Evolutionary conservation across 176 grass and related monocot species (phyloP), one percentile per base, ranked within the genome.

Genomic region (Calamus simplicifolius): DNA sequence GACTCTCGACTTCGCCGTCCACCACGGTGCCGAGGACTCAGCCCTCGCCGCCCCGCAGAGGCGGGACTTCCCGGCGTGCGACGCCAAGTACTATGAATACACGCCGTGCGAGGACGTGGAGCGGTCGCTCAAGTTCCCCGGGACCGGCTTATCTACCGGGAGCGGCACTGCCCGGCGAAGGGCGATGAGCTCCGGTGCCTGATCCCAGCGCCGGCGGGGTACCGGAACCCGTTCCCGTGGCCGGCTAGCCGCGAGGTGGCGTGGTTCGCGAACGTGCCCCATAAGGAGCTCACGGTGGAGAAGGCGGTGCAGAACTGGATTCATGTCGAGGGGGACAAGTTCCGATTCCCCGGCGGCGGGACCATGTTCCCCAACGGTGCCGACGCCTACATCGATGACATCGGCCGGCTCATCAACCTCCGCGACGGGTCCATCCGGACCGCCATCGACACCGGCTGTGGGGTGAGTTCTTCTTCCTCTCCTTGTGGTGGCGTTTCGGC

Each of bases 1-100:
- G 4, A 56, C 57, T 25, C 86, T 96, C 28, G 86, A 96, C 72
- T 96, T 96, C 53, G 76, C 51, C 17, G 29, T 86, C 27, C 91
- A 49, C 69, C 91, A 96, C 74, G 19, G 51, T 63, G 82, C 77
- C 25, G 79, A 89, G 18, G 48, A 17, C 5, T 80, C 80, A 0
- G 18, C 58, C 3, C 12, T 64, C 2, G 17, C 49, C 5, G 29
- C 16, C 16, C n/a, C 25, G 23, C 51, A 50, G 68, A 1, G 30
- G 74, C 62, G 23, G 58, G 15, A 21, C 27, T 82, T 82, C 58
- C 72, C 31, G 27, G 54, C 72, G 12, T 82, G 79, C 35, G 73
- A 66, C 21, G 17, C 26, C 23, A 82, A 82, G 54, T 82, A 67
- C 27, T 75, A 67, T 3, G 79, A 82, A 52, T 82, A 82, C 71